phyloP scores from a whole-genome alignment of 495 filamentous ascomycete species.

The Filosporella fistucella region DNA sequence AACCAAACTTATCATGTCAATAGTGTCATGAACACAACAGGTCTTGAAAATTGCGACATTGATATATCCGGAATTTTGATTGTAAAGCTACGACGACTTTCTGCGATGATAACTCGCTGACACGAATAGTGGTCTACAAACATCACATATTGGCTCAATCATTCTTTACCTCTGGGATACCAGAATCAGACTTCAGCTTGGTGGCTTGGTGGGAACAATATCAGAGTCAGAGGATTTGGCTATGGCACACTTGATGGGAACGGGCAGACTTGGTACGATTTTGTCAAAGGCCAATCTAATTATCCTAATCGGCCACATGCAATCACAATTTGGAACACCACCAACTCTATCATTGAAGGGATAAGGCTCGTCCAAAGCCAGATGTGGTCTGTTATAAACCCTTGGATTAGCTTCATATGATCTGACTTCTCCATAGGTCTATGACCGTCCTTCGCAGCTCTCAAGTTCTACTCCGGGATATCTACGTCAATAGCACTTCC shows the following conservation, averaged over 20 bases:
- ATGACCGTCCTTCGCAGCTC: constrained; percentile 22
- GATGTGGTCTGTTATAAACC: constrained; percentile 29
- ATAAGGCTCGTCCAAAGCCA: constrained; percentile 38
- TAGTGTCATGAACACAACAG: constrained; percentile 38
- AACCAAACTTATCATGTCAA: constrained; percentile 35
- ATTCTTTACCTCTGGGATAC: constrained; percentile 37
- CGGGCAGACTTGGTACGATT: constrained; percentile 42
- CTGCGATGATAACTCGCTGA: neutral
- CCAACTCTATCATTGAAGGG: constrained; percentile 30
- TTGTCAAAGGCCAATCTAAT: constrained; percentile 33
- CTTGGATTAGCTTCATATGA: neutral
- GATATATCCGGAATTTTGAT: constrained; percentile 29
- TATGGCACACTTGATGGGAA: constrained; percentile 41
- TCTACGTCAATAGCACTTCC: constrained; percentile 38
- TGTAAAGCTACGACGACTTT: neutral
- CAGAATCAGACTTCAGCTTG: constrained; percentile 41
- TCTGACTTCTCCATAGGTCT: constrained; percentile 1
- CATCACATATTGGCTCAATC: constrained; percentile 39
- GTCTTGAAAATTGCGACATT: constrained; percentile 35
- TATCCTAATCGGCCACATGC: constrained; percentile 42
- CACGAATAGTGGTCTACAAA: constrained; percentile 31
- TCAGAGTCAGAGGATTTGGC: constrained; percentile 33
- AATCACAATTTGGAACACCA: constrained; percentile 34
- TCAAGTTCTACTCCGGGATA: constrained; percentile 33
- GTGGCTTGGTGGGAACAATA: constrained; percentile 39